Evolutionary conservation across 179 eudicot species (phyloP).

Genomic region (Drosera spatulata): DNA sequence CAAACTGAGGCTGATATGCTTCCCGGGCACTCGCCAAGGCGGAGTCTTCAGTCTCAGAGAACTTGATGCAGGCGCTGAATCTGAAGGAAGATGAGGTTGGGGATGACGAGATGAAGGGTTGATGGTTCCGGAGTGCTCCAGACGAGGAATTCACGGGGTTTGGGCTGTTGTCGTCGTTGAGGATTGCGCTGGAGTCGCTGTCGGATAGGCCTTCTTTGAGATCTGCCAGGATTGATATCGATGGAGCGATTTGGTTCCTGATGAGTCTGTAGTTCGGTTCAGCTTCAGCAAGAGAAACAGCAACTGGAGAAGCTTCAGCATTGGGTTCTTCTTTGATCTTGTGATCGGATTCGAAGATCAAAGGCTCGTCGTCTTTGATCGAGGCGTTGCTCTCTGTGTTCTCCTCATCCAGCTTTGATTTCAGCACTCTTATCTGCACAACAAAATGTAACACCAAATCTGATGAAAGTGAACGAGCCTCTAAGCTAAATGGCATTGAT

Average conservation of each 20-base stretch:
- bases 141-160: constrained; percentile 27
- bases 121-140: constrained; percentile 12
- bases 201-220: constrained; percentile 66
- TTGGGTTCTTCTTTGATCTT: constrained; percentile 15
- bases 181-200: constrained; percentile 77
- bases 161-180: constrained; percentile 55
- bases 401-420: constrained; percentile 42
- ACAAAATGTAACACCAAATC: no score
- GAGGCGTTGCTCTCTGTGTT: constrained; percentile 20
- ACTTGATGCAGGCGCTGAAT: constrained; percentile 21
- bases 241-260: constrained; percentile 2
- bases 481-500: not conserved
- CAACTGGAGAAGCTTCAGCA: not conserved
- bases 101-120: constrained; percentile 7
- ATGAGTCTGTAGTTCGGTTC: constrained; percentile 8
- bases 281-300: constrained; percentile 9
- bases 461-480: no score
- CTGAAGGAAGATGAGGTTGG: constrained; percentile 8
- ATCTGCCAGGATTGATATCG: constrained; percentile 16
- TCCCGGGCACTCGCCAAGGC: constrained; percentile 14
- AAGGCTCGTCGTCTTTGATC: constrained; percentile 28
- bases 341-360: constrained; percentile 21
- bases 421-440: constrained; percentile 54
- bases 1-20: constrained; percentile 29
- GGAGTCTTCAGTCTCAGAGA: constrained; percentile 15